phyloP scores from a whole-genome alignment of 176 grass and related monocot genomes.

The Musa troglodytarum region DNA sequence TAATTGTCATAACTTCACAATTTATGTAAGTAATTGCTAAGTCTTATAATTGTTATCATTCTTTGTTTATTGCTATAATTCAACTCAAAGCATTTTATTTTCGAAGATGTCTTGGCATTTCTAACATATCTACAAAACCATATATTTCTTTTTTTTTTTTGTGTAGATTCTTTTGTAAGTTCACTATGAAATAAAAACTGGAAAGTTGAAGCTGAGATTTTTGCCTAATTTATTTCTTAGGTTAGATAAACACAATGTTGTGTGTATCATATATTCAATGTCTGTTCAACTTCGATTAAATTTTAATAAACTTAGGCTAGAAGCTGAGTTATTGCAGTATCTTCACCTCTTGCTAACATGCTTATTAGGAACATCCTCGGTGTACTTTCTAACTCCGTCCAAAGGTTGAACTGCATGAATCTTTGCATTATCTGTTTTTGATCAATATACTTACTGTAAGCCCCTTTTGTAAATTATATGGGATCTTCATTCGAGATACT shows the following conservation, averaged over 20 bases:
- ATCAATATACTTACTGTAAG: too few relatives aligned
- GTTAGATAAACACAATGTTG: too few relatives aligned
- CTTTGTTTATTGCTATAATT: not conserved
- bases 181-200: too few relatives aligned
- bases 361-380: not conserved
- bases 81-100: not conserved
- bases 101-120: not conserved
- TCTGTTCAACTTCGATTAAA: too few relatives aligned
- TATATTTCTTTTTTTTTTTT: too few relatives aligned
- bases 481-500: too few relatives aligned
- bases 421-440: not conserved
- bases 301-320: too few relatives aligned
- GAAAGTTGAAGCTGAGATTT: too few relatives aligned
- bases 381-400: not conserved
- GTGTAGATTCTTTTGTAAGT: too few relatives aligned
- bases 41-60: not conserved
- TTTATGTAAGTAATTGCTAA: not conserved
- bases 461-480: too few relatives aligned
- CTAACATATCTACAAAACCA: not conserved
- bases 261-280: too few relatives aligned
- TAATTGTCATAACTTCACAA: conserved; percentile 13
- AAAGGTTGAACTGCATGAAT: not conserved
- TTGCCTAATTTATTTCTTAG: too few relatives aligned
- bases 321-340: not conserved
- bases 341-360: not conserved